phyloP scores from a whole-genome alignment of 2,329 filamentous ascomycete genomes.

The Sarocladiaceae sp. region DNA sequence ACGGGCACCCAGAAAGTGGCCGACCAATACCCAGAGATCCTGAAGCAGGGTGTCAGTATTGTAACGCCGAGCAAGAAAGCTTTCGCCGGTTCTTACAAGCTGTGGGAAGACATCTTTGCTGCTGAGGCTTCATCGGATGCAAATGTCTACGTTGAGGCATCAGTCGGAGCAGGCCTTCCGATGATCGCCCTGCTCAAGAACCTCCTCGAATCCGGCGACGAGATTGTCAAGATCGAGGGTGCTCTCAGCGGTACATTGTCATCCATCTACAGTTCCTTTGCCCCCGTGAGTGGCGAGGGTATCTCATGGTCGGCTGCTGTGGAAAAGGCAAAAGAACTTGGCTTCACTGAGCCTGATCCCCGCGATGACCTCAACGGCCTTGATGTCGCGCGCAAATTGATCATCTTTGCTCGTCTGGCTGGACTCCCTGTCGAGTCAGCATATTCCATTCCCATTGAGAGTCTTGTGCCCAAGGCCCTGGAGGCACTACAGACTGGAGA shows the following conservation, averaged over 20 bases:
- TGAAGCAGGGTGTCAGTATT: slow-evolving; percentile 79
- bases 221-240: slow-evolving; percentile 85
- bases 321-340: slow-evolving; percentile 83
- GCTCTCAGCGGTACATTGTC: slow-evolving; percentile 98
- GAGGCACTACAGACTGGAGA: slow-evolving; percentile 73
- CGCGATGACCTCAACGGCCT: slow-evolving; percentile 83
- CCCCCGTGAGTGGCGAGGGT: slow-evolving; percentile 68
- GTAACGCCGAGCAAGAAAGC: slow-evolving; percentile 99
- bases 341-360: slow-evolving; percentile 88
- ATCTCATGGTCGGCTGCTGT: slow-evolving; percentile 91
- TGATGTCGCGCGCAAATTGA: slow-evolving; percentile 90
- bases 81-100: slow-evolving; percentile 74
- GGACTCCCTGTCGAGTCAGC: slow-evolving; percentile 79
- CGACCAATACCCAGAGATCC: slow-evolving; percentile 73
- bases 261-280: slow-evolving; percentile 97
- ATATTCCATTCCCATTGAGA: slow-evolving; percentile 89
- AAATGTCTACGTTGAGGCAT: slow-evolving; percentile 91
- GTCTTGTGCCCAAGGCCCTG: slow-evolving; percentile 83
- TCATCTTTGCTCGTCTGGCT: slow-evolving; percentile 83
- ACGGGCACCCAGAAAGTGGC: slow-evolving; percentile 88
- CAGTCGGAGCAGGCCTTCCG: slow-evolving; percentile 87
- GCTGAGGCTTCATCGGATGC: slow-evolving; percentile 67
- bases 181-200: slow-evolving; percentile 93
- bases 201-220: slow-evolving; percentile 85
- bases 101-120: slow-evolving; percentile 88